A percentile compares a stretch with the other conserved stretches of the same genome.
phyloP scores from a whole-genome alignment of 1,284 basidiomycete genomes.

The Pyrrhoderma lamaoense region DNA sequence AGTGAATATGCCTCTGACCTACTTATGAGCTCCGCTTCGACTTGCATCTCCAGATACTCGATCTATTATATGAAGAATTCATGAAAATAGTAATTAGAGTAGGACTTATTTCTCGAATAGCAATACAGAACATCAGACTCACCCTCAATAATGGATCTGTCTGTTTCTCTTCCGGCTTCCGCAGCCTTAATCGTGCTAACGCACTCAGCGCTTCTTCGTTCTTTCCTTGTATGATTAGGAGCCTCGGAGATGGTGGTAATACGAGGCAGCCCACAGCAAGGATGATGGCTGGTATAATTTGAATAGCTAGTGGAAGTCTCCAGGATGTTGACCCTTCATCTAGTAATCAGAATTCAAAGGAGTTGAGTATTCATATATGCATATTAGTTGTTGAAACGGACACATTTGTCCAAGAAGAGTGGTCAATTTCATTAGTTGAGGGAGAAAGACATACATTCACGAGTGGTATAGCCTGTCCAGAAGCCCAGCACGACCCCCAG shows the following conservation, averaged over 20 bases:
- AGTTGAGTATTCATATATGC: too few species aligned
- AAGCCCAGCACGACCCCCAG: conserved; percentile 73
- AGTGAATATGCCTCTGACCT: conserved; percentile 19
- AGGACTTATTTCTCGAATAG: too few species aligned
- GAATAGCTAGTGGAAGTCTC: conserved; percentile 69
- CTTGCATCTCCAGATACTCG: conserved; percentile 67
- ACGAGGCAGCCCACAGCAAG: conserved; percentile 56
- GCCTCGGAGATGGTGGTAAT: conserved; percentile 68
- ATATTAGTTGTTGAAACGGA: too few species aligned
- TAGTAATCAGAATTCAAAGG: too few species aligned
- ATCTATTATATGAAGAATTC: conserved; percentile 34
- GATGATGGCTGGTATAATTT: conserved; percentile 61
- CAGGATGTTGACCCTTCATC: conserved; percentile 49
- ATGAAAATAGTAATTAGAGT: conserved; percentile 1
- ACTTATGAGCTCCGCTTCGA: conserved; percentile 48
- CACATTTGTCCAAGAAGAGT: neutral
- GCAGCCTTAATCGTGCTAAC: conserved; percentile 47
- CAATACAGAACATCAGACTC: too few species aligned
- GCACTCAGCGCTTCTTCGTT: conserved; percentile 44
- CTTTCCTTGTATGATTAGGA: conserved; percentile 51
- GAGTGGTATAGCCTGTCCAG: conserved; percentile 72
- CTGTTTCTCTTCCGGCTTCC: conserved; percentile 30
- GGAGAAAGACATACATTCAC: conserved; percentile 39
- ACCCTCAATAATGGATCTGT: conserved; percentile 51
- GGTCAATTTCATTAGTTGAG: neutral